A percentile compares a stretch with the other conserved stretches of the same genome.
phyloP scores from a whole-genome alignment of 2,329 filamentous ascomycete species.

The Colletotrichum lentis region DNA sequence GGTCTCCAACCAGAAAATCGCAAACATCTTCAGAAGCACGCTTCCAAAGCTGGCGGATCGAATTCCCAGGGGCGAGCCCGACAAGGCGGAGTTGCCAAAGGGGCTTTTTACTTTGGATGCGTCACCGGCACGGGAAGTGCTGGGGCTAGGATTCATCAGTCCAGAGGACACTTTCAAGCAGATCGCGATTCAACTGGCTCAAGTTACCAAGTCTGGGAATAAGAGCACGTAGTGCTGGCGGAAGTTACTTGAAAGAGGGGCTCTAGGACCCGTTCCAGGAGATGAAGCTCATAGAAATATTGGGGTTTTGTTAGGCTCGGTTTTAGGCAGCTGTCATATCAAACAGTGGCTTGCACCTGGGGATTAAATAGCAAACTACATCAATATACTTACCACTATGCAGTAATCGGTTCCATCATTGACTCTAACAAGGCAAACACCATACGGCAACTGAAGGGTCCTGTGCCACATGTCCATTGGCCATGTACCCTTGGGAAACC shows the following conservation, averaged over 20 bases:
- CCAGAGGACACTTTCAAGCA: not conserved
- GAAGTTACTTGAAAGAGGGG: not conserved
- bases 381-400: too few relatives aligned
- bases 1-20: conserved; percentile 36
- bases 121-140: not conserved
- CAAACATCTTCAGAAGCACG: conserved; percentile 25
- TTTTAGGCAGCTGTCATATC: too few relatives aligned
- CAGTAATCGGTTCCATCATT: too few relatives aligned
- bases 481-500: too few relatives aligned
- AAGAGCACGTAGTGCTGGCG: not conserved
- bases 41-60: not conserved
- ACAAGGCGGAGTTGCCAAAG: not conserved
- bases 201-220: not conserved
- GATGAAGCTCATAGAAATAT: not conserved
- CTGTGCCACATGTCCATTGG: too few relatives aligned
- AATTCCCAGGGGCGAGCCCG: not conserved
- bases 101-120: not conserved
- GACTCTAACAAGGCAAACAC: too few relatives aligned
- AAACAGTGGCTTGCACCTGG: too few relatives aligned
- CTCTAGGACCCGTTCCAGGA: too few relatives aligned
- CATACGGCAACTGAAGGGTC: too few relatives aligned
- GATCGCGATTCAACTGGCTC: not conserved
- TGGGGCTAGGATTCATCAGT: not conserved
- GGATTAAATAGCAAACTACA: too few relatives aligned
- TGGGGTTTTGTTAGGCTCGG: not conserved